Evolutionary conservation across 495 filamentous ascomycete genomes (phyloP).

Genomic region (Hyaloscypha hepaticicola): DNA sequence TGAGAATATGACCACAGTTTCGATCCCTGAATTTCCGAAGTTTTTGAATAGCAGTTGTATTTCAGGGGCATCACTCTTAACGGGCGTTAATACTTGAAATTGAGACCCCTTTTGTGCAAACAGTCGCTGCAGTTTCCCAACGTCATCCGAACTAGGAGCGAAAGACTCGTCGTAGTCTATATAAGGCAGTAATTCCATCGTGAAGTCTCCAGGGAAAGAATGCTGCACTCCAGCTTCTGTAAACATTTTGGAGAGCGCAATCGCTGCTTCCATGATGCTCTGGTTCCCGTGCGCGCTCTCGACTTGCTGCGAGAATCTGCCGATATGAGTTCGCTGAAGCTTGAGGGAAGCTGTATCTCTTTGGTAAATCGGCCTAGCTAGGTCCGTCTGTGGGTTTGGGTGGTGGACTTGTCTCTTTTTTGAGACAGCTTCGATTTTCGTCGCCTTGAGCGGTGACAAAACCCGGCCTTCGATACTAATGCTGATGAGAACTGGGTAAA

Average conservation of each 20-base stretch:
- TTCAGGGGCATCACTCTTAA: neutral
- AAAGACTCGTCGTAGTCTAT: too few relatives aligned
- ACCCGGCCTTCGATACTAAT: neutral
- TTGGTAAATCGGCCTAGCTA: too few relatives aligned
- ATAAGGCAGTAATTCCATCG: neutral
- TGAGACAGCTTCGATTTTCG: neutral
- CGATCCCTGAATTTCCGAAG: neutral
- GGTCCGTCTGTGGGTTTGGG: neutral
- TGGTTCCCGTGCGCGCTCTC: neutral
- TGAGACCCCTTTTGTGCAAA: too few relatives aligned
- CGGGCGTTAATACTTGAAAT: too few relatives aligned
- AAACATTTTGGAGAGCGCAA: neutral
- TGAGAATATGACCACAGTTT: neutral
- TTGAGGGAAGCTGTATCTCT: too few relatives aligned
- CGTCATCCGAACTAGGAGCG: too few relatives aligned
- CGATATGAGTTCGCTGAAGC: neutral
- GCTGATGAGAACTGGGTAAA: neutral
- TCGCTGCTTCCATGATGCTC: slow-evolving; percentile 1
- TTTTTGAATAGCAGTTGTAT: neutral
- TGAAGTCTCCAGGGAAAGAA: neutral
- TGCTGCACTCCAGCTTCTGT: neutral
- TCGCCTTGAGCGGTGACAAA: neutral
- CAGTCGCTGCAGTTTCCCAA: too few relatives aligned
- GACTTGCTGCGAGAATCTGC: neutral
- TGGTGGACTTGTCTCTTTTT: neutral